Base-by-base conservation (phyloP, 1,284 basidiomycete species). In the Meira miltonrushii region DNA sequence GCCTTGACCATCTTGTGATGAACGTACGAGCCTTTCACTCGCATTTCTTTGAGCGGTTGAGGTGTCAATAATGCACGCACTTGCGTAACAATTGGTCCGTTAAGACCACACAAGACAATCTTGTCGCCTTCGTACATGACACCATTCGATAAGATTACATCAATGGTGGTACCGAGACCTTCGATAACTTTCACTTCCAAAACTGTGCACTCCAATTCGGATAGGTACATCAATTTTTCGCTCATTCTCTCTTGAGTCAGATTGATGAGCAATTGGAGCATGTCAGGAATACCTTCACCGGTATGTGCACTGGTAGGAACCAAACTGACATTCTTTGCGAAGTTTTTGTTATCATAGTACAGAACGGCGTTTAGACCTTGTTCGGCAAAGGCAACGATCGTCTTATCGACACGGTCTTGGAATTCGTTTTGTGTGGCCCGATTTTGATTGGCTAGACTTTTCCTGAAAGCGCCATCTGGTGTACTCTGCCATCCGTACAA, bases 171-270 rank as follows among this genome's bases (percentile, higher is more conserved):
- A 50, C 95, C 95, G 54, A 98, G 83, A 78, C 95, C 95, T 80
- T 99, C 95, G 72, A 98, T 88, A 65, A 97, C 90, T 84, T 99
- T 99, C 79, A 98, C 95, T 80, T 98, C 95, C 58, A 99, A 85
- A 21, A 99, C 92, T n/a, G 95, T 99, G 79, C 93, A 97, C 81
- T 97, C 93, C 57, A 98, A 84, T 79, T 97, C 93, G 33, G 92
- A 92, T 59, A 98, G 85, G 81, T 97, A 99, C 95, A 98, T 99
- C 67, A 99, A 83, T 54, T 88, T 85, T 78, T 94, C 90, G 78
- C 89, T 93, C 94, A 99, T 97, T 62, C 95, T 86, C 80, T 94
- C 90, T 79, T 99, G 95, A 8, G 95, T 98, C 58, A 99, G 84
- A 79, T 95, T 93, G 80, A 97, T 86, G 76, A 99, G 87, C 39